Evolutionary conservation across 2,329 filamentous ascomycete species (phyloP).

Genomic region (Moelleriella libera): DNA sequence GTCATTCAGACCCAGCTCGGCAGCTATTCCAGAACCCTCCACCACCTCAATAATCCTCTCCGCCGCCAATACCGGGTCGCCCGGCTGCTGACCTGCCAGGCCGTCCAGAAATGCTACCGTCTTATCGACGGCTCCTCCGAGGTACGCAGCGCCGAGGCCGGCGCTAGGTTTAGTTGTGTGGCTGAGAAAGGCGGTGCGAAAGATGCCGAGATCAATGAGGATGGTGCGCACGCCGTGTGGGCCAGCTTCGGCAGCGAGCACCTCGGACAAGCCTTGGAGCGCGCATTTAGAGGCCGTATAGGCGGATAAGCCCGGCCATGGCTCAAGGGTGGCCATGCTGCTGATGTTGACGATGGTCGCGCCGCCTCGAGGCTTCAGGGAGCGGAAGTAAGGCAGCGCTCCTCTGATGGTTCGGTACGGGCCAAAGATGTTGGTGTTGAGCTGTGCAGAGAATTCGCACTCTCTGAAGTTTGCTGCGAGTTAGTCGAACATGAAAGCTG

Average conservation of each 20-base stretch:
- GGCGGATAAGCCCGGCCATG: constrained; percentile 13
- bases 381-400: constrained; percentile 30
- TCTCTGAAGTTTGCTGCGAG: constrained; percentile 10
- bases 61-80: neutral
- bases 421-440: constrained; percentile 35
- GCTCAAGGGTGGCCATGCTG: constrained; percentile 25
- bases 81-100: neutral
- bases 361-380: constrained; percentile 10
- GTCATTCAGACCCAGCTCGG: no score
- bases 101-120: neutral
- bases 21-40: no score
- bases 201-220: constrained; percentile 33
- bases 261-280: constrained; percentile 25
- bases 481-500: neutral
- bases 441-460: constrained; percentile 22
- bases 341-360: constrained; percentile 33
- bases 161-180: constrained; percentile 4
- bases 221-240: constrained; percentile 27
- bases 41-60: neutral
- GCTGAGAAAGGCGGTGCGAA: constrained; percentile 29
- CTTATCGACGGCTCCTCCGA: constrained; percentile 12
- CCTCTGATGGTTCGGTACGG: constrained; percentile 30
- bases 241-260: constrained; percentile 25
- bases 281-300: constrained; percentile 33
- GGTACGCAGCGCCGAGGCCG: constrained; percentile 9